phyloP scores from a whole-genome alignment of 1,139 yeast genomes.

The Hanseniaspora uvarum region DNA sequence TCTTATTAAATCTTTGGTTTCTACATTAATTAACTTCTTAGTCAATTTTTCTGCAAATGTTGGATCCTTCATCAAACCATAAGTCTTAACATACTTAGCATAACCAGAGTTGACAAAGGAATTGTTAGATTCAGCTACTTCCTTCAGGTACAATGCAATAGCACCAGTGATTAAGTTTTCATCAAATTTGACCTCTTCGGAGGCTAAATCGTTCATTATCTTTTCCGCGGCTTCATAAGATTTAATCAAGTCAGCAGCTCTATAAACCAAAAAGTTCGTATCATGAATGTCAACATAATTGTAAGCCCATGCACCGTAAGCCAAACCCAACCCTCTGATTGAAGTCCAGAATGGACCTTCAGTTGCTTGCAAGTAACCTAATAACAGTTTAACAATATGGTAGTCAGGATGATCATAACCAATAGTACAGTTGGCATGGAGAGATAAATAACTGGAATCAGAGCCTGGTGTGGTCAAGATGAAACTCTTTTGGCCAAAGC shows the following conservation, averaged over 20 bases:
- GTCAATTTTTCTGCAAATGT: conserved; percentile 44
- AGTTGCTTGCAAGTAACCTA: conserved; percentile 69
- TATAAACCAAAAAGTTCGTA: conserved; percentile 55
- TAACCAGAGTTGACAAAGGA: conserved; percentile 55
- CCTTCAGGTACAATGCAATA: conserved; percentile 61
- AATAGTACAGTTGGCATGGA: conserved; percentile 41
- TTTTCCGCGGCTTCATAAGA: conserved; percentile 60
- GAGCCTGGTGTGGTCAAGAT: conserved; percentile 74
- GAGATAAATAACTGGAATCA: conserved; percentile 66
- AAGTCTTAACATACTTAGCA: conserved; percentile 53
- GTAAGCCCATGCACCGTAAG: conserved; percentile 70
- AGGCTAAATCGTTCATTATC: conserved; percentile 53
- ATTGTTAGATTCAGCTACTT: conserved; percentile 56
- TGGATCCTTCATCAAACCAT: conserved; percentile 62
- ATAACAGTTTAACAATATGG: conserved; percentile 60
- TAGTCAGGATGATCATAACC: conserved; percentile 58
- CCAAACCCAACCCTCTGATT: conserved; percentile 88
- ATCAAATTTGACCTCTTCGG: conserved; percentile 48
- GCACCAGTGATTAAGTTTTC: conserved; percentile 56
- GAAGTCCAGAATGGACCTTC: conserved; percentile 99
- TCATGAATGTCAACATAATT: conserved; percentile 58
- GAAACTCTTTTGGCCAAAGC: conserved; percentile 47
- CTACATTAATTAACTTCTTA: conserved; percentile 42
- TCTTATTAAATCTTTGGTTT: conserved; percentile 46
- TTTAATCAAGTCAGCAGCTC: conserved; percentile 74